Evolutionary conservation across 805 yeast genomes (phyloP).

Genomic region (Kazachstania psychrophila): DNA sequence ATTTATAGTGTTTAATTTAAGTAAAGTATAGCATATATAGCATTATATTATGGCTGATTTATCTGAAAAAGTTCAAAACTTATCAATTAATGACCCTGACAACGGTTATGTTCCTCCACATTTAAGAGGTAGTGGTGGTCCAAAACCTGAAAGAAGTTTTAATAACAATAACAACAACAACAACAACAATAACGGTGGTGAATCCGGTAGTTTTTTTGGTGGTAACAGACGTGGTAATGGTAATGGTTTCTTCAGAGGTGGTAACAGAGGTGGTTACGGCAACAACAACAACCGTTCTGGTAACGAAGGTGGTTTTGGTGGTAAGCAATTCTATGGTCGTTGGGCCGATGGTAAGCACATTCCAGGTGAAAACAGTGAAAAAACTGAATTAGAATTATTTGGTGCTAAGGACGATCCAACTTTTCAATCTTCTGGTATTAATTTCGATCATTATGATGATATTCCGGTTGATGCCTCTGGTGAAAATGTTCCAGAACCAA

Average conservation of each 20-base stretch:
- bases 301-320: conserved; percentile 14
- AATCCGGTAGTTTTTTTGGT: conserved; percentile 6
- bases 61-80: conserved; percentile 47
- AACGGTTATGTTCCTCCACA: conserved; percentile 41
- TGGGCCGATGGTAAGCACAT: conserved; percentile 83
- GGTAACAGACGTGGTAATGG: conserved; percentile 26
- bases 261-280: conserved; percentile 32
- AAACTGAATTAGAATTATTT: conserved; percentile 69
- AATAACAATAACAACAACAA: conserved; percentile 1
- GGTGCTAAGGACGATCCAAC: conserved; percentile 61
- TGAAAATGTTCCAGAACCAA: conserved; percentile 88
- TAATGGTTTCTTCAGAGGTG: conserved; percentile 32
- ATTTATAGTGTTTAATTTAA: no score
- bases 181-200: conserved; percentile 8
- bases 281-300: conserved; percentile 23
- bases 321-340: conserved; percentile 47
- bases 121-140: conserved; percentile 30
- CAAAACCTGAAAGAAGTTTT: conserved; percentile 8
- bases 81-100: conserved; percentile 36
- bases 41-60: conserved; percentile 49
- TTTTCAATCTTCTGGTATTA: conserved; percentile 92
- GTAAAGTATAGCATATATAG: no score
- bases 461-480: conserved; percentile 98
- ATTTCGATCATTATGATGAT: conserved; percentile 96
- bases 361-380: conserved; percentile 65